Base-by-base conservation (phyloP, 2,329 filamentous ascomycete genomes). In the Nannizziopsis arthrosporioides region DNA sequence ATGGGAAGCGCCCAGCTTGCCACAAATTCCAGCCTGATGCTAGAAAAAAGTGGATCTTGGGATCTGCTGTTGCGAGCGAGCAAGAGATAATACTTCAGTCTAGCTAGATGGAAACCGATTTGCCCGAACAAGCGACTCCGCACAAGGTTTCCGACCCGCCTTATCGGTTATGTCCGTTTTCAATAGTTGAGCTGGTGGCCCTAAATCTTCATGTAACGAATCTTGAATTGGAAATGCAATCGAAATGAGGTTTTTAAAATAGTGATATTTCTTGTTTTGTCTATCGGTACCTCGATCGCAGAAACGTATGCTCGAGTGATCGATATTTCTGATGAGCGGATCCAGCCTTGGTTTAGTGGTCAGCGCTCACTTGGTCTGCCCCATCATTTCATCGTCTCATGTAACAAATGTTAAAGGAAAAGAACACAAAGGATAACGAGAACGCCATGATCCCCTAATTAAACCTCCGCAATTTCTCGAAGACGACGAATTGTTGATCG, bases 381-480 rank as follows among this genome's bases (percentile, higher is more conserved):
- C 51, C 51, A 48, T 44, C 36, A 46, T 49, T 27, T 50, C 51
- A 48, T 53, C 31, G 49, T 51, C 45, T 51, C 45, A 37, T 49
- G 41, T 37, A 48, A 51, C 44, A 55, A 45, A 41, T 44, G 35
- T 42, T 44, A 51, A 30, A 44, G 44, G 39, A 35, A 46, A 18
- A 40, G 44, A 44, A 45, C 34, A 41, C 37, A 47, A 51, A 52
- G 14, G 22, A 50, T 40, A 17, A 48, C 44, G 49, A 19, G 37
- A 42, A 47, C 42, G 49, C 54, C 55, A 51, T 38, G 48, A 54
- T 48, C 64, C 63, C 70, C 41, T 37, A 43, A 43, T 77, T 85
- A 90, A 74, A 93, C 86, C 81, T 94, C 89, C 69, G 85, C 85
- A 76, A 94, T 94, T 77, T 95, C 89, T 71, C 89, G 84, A 76